Evolutionary conservation across 139 green algal species (phyloP), one percentile per base, ranked within the genome.

Genomic region (Gonium pectorale): DNA sequence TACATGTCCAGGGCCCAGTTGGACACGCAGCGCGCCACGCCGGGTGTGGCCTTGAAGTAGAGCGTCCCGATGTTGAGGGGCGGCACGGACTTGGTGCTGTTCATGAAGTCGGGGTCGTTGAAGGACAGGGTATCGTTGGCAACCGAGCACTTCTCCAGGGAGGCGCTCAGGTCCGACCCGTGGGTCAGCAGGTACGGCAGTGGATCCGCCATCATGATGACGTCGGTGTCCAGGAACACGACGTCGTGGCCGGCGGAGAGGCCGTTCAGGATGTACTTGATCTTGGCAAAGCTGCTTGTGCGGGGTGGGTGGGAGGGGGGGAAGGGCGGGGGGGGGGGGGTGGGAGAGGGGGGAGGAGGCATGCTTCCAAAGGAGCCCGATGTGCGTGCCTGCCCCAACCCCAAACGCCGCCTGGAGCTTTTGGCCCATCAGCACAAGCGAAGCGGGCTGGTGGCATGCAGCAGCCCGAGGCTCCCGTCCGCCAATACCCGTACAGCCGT

Each of bases 181-280:
- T 5, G 35, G 17, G 19, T 5, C 29, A 75, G 52, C 17, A 85
- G 59, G 79, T 85, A 77, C 33, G 79, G 79, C 44, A 85, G 9
- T 5, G 79, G 79, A 35, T 85, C 79, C 3, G 49, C 64, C 46
- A 85, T 22, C 44, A 85, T 33, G 33, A 78, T 11, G 35, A 85
- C 67, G 64, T 85, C 64, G 24, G 49, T 59, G 79, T 83, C 77
- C 44, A 83, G 63, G 43, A 83, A 83, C 31, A 83, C 64, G 29
- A 73, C 43, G 63, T 83, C 77, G 29, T 83, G 62, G 19, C 77
- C 77, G 27, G 62, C 43, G 29, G 62, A 74, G 4, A 83, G 77
- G n/a, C 43, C 77, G 77, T 83, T 83, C 8, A 83, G 77, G 62
- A 83, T 83, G 77, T 83, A 83, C 77, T 83, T 83, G 43, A 83